These are phyloP conservation scores for Limonium bicolor DNA, from an alignment of 148 eudicot species.

Conservation along the genomic window DNA sequence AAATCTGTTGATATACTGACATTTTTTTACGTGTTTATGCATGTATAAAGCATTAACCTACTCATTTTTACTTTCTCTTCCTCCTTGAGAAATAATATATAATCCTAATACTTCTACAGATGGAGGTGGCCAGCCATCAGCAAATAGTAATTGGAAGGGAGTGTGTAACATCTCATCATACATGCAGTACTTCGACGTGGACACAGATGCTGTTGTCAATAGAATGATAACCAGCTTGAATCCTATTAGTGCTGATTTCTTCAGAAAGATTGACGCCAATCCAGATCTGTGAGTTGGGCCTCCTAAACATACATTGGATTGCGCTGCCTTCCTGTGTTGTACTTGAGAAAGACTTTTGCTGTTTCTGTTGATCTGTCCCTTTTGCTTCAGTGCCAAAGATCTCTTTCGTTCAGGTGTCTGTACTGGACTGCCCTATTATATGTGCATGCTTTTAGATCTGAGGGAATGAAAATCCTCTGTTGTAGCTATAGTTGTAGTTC, in stretches of 20 bases:
- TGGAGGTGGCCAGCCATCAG: conserved; percentile 48
- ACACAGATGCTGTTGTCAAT: conserved; percentile 74
- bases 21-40: not conserved
- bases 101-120: conserved; percentile 24
- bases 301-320: not conserved
- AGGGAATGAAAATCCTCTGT: no score
- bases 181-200: conserved; percentile 85
- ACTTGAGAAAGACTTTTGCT: not conserved
- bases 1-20: not conserved
- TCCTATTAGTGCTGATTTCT: conserved; percentile 80
- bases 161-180: conserved; percentile 65
- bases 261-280: conserved; percentile 83
- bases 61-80: not conserved
- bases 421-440: no score
- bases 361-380: not conserved
- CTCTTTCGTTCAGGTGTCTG: no score
- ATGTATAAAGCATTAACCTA: not conserved
- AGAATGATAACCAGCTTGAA: conserved; percentile 67
- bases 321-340: not conserved
- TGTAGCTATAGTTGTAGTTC: no score
- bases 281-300: conserved; percentile 83
- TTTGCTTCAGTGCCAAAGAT: not conserved
- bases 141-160: conserved; percentile 72
- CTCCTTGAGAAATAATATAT: not conserved
- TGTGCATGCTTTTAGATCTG: no score